Evolutionary conservation across 306 rosid genomes (phyloP), one percentile per base, ranked within the genome.

Genomic region (Cicer arietinum): DNA sequence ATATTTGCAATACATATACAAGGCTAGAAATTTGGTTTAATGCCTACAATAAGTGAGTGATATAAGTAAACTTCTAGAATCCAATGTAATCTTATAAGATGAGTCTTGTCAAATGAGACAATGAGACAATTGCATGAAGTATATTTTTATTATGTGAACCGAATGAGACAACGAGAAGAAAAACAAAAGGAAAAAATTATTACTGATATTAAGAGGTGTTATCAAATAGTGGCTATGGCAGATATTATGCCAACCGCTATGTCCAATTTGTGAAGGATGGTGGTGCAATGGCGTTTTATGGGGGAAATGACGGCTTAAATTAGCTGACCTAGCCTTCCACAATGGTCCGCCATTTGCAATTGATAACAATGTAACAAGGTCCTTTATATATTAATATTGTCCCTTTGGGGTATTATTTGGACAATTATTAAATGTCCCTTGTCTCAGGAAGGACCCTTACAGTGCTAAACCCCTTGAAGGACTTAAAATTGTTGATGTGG

Each of bases 401-500:
- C 50, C 50, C 63, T 68, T 35, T 46, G 43, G 60, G 40, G 40
- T 63, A 60, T 37, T 80, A 37, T 65, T 76, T 20, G 11, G 10
- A 65, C 63, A 53, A 45, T 79, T 57, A 72, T 74, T 48, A 43
- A 12, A 39, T 69, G 71, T 46, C 75, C 62, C 83, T 69, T 78
- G 66, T 83, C 79, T 71, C 90, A 94, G 98, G 86, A 90, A 86
- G 90, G 93, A 94, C 76, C 90, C 96, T 17, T 71, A 64, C 40
- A 86, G 89, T 64, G 77, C 78, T 43, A 85, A 79, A 80, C 97
- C 99, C 54, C 87, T 92, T 51, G 92, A 90, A 79, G 97, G 98
- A 66, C 91, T 94, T 30, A 90, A 86, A 77, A 79, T 94, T 84
- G 88, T 80, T 42, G 99, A 94, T 82, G 95, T 94, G 57, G 98